Evolutionary conservation across 2,329 filamentous ascomycete genomes (phyloP).

Genomic region (Westerdykella aurantiaca): DNA sequence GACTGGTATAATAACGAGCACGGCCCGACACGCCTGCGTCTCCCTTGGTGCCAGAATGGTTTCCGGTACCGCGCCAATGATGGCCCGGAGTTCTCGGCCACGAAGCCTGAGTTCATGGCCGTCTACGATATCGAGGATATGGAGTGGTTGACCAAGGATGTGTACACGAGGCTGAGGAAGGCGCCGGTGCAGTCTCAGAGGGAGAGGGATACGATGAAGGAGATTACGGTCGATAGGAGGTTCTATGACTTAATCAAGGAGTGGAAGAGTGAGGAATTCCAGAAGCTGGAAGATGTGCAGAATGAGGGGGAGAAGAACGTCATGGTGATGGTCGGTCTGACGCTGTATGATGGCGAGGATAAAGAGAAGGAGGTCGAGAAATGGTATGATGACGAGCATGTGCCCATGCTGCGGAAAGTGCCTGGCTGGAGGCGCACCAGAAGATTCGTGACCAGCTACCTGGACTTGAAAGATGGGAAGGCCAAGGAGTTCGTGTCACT

Average conservation of each 20-base stretch:
- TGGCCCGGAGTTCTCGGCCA: constrained; percentile 4
- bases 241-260: constrained; percentile 64
- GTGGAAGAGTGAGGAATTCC: constrained; percentile 52
- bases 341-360: constrained; percentile 49
- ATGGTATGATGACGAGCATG: constrained; percentile 74
- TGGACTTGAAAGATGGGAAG: constrained; percentile 41
- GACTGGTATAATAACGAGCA: constrained; percentile 88
- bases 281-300: constrained; percentile 54
- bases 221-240: constrained; percentile 63
- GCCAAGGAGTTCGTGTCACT: constrained; percentile 56
- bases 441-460: constrained; percentile 60
- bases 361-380: constrained; percentile 52
- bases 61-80: constrained; percentile 72
- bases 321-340: constrained; percentile 58
- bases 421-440: constrained; percentile 75
- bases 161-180: constrained; percentile 62
- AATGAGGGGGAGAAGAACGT: constrained; percentile 52
- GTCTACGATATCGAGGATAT: constrained; percentile 77
- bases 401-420: constrained; percentile 63
- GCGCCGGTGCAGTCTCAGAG: constrained; percentile 52
- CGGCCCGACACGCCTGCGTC: constrained; percentile 70
- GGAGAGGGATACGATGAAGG: constrained; percentile 56
- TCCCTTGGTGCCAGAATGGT: constrained; percentile 70
- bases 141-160: constrained; percentile 60
- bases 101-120: constrained; percentile 65